Conservation (phyloP, 176 grass and related monocot species). For the Zoysia pacifica region DNA sequence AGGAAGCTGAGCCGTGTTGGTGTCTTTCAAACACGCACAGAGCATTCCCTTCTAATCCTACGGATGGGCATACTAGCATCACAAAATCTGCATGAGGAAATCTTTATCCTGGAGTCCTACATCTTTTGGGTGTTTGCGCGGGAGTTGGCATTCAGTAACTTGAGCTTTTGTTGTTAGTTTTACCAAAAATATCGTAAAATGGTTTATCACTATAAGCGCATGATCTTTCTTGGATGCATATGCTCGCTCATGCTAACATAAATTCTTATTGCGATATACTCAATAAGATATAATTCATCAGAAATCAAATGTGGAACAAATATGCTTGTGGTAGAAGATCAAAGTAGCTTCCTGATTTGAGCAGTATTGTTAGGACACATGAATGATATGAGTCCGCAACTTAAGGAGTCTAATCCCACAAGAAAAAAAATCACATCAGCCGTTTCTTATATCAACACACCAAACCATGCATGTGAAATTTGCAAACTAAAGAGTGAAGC, state of each 20-base stretch:
- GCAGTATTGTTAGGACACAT: slow-evolving; percentile 26
- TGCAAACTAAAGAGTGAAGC: slow-evolving; percentile 18
- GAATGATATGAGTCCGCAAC: slow-evolving; percentile 49
- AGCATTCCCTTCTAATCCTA: slow-evolving; percentile 6
- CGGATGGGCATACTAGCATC: slow-evolving; percentile 24
- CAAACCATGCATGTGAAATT: slow-evolving; percentile 24
- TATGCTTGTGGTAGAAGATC: background rate
- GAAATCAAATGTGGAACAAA: background rate
- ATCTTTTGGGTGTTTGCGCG: slow-evolving; percentile 38
- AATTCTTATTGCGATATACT: too few species aligned
- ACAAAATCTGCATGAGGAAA: slow-evolving; percentile 22
- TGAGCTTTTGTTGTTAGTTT: background rate
- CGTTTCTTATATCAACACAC: slow-evolving; percentile 36
- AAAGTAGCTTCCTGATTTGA: slow-evolving; percentile 19
- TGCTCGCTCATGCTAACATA: background rate
- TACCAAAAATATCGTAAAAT: background rate
- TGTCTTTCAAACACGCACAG: slow-evolving; percentile 11
- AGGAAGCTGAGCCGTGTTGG: slow-evolving; percentile 21
- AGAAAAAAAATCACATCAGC: background rate
- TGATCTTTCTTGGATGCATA: slow-evolving; percentile 2
- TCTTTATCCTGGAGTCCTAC: slow-evolving; percentile 24
- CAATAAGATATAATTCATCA: background rate
- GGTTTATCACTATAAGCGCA: background rate
- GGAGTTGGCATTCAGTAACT: background rate
- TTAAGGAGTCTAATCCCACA: slow-evolving; percentile 22